These are phyloP conservation scores for Teratosphaeria pseudoeucalypti DNA, from an alignment of 2,329 filamentous ascomycete species.

Conservation along the genomic window DNA sequence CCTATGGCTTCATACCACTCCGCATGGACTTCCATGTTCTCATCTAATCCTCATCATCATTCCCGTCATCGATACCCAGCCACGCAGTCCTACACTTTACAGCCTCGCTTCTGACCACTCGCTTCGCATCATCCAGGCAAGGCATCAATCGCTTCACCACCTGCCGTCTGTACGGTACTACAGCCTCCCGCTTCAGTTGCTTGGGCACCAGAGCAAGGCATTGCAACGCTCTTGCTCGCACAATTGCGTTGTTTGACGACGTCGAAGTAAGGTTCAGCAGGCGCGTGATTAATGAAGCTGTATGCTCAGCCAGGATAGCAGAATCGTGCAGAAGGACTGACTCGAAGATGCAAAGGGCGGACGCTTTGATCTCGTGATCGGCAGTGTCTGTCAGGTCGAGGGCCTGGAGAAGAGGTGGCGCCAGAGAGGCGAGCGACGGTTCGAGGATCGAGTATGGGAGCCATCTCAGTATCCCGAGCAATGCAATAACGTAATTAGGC, in stretches of 20 bases:
- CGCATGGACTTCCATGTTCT: not conserved
- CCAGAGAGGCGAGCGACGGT: conserved; percentile 46
- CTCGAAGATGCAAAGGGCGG: conserved; percentile 49
- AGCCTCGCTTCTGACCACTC: conserved; percentile 52
- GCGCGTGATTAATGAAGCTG: conserved; percentile 46
- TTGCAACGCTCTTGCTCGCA: conserved; percentile 38
- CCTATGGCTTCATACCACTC: not conserved
- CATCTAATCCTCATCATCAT: conserved; percentile 39
- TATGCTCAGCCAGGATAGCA: conserved; percentile 43
- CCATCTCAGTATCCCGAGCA: conserved; percentile 51
- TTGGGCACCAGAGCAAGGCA: conserved; percentile 40
- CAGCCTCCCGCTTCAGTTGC: conserved; percentile 38
- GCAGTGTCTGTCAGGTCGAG: conserved; percentile 39
- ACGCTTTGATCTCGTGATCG: conserved; percentile 46
- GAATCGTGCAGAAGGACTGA: conserved; percentile 50
- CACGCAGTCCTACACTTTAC: conserved; percentile 52
- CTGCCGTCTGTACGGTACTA: conserved; percentile 47
- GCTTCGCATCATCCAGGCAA: conserved; percentile 52
- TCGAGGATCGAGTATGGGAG: conserved; percentile 51
- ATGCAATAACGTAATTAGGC: conserved; percentile 52
- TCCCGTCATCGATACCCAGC: conserved; percentile 47
- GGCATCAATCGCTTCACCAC: conserved; percentile 46
- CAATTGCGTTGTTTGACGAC: conserved; percentile 26
- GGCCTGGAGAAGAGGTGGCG: conserved; percentile 52
- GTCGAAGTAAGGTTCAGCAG: conserved; percentile 39